A percentile compares a stretch with the other conserved stretches of the same genome.
These are phyloP conservation scores for apple (Malus domestica) DNA, from an alignment of 306 rosid genomes.

Conservation along the genomic window DNA sequence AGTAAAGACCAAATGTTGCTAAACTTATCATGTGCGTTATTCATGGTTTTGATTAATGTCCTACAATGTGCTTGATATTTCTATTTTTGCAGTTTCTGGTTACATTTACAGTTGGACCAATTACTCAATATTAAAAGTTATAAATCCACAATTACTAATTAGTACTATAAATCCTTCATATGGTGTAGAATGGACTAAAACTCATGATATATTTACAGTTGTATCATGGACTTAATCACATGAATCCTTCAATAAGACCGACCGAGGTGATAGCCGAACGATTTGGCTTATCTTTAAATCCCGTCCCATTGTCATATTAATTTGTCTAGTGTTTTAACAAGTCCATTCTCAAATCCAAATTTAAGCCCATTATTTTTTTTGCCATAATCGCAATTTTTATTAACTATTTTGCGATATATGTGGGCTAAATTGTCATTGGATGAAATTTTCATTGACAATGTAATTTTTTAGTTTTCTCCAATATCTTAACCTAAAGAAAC, in stretches of 20 bases:
- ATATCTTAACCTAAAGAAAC: no score
- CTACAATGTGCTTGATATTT: neutral
- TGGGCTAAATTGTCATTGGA: no score
- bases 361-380: neutral
- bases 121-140: no score
- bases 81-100: no score
- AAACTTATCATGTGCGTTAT: neutral
- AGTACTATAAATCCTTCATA: no score
- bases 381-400: neutral
- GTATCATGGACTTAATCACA: no score
- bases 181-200: no score
- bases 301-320: constrained; percentile 1
- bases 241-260: neutral
- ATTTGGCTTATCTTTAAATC: constrained; percentile 10
- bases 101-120: no score
- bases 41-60: neutral
- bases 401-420: neutral
- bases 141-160: no score
- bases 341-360: neutral
- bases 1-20: neutral
- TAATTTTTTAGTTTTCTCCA: neutral
- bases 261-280: neutral
- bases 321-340: neutral
- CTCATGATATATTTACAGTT: no score
- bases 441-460: no score